Base-by-base conservation (phyloP, 805 yeast species). In the Pichia cephalocereana region DNA sequence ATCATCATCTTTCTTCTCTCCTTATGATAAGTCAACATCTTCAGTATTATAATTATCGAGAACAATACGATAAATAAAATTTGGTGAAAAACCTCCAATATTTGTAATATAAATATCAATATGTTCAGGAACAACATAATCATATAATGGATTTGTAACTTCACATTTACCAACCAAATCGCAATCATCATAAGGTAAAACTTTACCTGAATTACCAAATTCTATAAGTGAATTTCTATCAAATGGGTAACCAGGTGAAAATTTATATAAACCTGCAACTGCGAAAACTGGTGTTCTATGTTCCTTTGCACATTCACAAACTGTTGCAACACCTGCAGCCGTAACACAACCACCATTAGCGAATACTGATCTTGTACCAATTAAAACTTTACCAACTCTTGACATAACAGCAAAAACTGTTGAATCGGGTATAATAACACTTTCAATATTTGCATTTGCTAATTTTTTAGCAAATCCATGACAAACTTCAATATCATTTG, bases 271-370 rank as follows among this genome's bases (percentile, higher is more conserved):
- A 43, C 98, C 99, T 2, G 97, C 89, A 44, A 90, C 93, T 1
- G 93, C 90, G 63, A 93, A 85, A 6, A 93, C 98, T 0, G 99
- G 99, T n/a, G 96, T 91, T 61, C 80, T 78, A 65, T 86, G 91
- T 61, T 87, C 96, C 62, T 86, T 86, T 28, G 99, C 99, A 68
- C 96, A 86, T 67, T 90, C 96, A 56, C 95, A 90, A 11, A 89
- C 96, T 44, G 89, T 77, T 30, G 96, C 86, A 30, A 86, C 96
- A 46, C 99, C 99, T 1, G 95, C 80, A 27, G 84, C 79, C 2
- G 96, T 80, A 44, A 88, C 78, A 55, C 96, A 85, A 11, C 98
- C 97, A 51, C 99, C 99, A 61, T 93, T 93, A 46, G 96, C 96
- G 63, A 93, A 85, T 6, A 93, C 97, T 0, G 96, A 80, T 52